A percentile compares a stretch with the other conserved stretches of the same genome.
Conservation (phyloP, 768 basidiomycete genomes). For the Coprinopsis strossmayeri region DNA sequence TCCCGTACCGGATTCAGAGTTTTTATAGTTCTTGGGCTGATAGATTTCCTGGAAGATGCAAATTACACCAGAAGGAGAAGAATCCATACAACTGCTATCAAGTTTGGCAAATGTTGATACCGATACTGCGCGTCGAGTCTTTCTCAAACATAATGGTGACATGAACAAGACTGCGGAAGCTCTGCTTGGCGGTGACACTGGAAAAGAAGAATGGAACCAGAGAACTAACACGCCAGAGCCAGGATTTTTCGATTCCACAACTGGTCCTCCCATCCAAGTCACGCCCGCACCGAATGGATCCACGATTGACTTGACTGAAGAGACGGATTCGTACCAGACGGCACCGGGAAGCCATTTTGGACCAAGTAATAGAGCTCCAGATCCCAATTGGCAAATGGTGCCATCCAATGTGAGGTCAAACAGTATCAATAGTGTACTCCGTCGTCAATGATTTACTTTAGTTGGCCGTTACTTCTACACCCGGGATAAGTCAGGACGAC, state of each 20-base stretch:
- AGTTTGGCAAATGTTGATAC: constrained; percentile 28
- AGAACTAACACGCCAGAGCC: constrained; percentile 23
- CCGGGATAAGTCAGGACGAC: constrained; percentile 44
- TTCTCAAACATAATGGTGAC: constrained; percentile 56
- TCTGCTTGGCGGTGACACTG: constrained; percentile 45
- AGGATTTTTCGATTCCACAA: constrained; percentile 11
- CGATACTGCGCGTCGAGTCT: constrained; percentile 45
- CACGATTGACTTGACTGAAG: constrained; percentile 12
- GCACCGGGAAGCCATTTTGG: constrained; percentile 38
- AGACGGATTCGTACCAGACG: constrained; percentile 27
- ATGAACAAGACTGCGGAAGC: constrained; percentile 50
- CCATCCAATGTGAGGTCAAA: constrained; percentile 49
- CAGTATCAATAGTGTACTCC: too few relatives aligned
- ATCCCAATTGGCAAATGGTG: constrained; percentile 66
- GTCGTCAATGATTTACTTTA: constrained; percentile 11
- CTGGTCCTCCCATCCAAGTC: background rate
- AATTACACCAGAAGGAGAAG: background rate
- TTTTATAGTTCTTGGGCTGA: too few relatives aligned
- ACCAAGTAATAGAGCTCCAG: constrained; percentile 53
- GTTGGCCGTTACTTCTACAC: constrained; percentile 25
- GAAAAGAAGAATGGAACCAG: constrained; percentile 24
- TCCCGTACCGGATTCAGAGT: too few relatives aligned
- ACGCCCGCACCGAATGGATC: background rate
- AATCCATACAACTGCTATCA: background rate
- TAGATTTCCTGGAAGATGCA: too few relatives aligned